These are phyloP conservation scores for Tetrapisispora fleetii DNA, from an alignment of 805 yeast genomes.

Conservation along the genomic window DNA sequence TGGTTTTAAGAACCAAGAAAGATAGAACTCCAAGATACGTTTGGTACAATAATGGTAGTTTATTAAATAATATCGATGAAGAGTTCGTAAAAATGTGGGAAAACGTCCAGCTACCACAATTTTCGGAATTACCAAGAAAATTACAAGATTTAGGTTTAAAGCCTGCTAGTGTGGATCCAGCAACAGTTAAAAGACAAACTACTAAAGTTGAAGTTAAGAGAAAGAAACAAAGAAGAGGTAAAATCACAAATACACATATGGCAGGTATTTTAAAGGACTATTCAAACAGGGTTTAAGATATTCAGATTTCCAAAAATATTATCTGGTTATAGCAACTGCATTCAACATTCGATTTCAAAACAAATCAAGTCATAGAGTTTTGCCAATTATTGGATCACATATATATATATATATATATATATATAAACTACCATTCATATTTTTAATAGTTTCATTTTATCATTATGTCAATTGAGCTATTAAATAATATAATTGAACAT, in stretches of 20 bases:
- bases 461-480: not conserved
- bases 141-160: conserved; percentile 79
- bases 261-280: conserved; percentile 91
- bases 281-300: conserved; percentile 26
- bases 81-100: conserved; percentile 82
- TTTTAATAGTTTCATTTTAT: not conserved
- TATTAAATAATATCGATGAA: conserved; percentile 52
- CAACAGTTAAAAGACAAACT: conserved; percentile 60
- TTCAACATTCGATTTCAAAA: not conserved
- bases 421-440: not conserved
- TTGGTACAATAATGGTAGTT: conserved; percentile 83
- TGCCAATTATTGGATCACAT: not conserved
- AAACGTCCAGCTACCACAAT: conserved; percentile 66
- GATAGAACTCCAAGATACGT: conserved; percentile 87
- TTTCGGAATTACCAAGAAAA: conserved; percentile 68
- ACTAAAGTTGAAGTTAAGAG: conserved; percentile 59
- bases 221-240: conserved; percentile 86
- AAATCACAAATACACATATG: conserved; percentile 93
- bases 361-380: not conserved
- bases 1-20: conserved; percentile 84
- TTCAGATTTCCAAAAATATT: not conserved
- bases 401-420: too few species aligned
- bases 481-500: not conserved
- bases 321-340: conserved; percentile 2
- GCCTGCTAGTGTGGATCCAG: conserved; percentile 98